Base-by-base conservation (phyloP, 2,329 filamentous ascomycete species). In the Apiospora kogelbergensis region DNA sequence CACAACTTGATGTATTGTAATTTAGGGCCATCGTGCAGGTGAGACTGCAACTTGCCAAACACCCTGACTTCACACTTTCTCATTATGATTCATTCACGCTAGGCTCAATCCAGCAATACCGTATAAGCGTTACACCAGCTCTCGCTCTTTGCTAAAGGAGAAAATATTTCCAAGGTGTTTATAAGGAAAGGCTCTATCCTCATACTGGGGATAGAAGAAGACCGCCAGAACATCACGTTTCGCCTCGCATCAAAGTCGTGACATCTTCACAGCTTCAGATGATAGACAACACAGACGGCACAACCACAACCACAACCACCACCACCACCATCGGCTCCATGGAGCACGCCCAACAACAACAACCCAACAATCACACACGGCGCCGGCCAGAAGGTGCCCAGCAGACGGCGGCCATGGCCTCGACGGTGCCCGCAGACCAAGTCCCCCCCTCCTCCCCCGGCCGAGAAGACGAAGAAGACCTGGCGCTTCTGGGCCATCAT, bases 401-500 rank as follows among this genome's bases (percentile, higher is more conserved):
- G 17, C 53, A 37, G 3, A 22, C 30, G 53, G n/a, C 7, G n/a
- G 7, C 7, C 4, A 60, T 60, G 53, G 4, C 30, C n/a, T 30
- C 53, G 53, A 60, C 30, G 20, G 6, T 6, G 7, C 53, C 53
- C 1, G 30, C 53, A 9, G 53, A 60, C 17, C 26, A 60, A 17
- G 6, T 4, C 13, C 20, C 53, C n/a, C 13, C 20, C 53, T 13
- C 20, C 53, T 17, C 53, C 53, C 17, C 26, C 30, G 15, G 30
- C 13, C 30, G 6, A 5, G 10, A 26, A 33, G 30, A n/a, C 63
- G 11, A 24, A 42, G 40, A 42, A 42, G 22, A 45, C 15, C 40
- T 65, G 63, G 63, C 63, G 63, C 22, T 65, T 65, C 63, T 45
- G 63, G 63, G 63, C 63, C 63, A 65, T 65, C 63, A 45, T 65